phyloP scores from a whole-genome alignment of 176 grass and related monocot species.

The Phoenix dactylifera region DNA sequence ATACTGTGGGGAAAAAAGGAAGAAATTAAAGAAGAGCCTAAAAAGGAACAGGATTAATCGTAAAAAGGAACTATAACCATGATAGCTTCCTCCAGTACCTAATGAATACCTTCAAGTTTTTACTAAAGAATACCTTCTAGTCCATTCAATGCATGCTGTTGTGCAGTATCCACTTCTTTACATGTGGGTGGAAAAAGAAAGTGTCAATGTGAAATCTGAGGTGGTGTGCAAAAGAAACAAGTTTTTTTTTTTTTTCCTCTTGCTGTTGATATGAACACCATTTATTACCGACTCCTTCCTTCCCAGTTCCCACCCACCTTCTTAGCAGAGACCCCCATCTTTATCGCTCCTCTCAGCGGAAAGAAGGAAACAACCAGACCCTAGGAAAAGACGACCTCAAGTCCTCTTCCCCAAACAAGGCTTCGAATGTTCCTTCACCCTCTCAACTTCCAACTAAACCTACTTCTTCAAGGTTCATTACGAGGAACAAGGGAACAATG shows the following conservation, averaged over 20 bases:
- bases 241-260: constrained; percentile 1
- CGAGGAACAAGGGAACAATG: background rate
- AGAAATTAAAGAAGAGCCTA: no score
- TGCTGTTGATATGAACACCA: background rate
- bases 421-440: constrained; percentile 23
- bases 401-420: background rate
- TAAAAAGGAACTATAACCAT: constrained; percentile 6
- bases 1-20: no score
- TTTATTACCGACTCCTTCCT: constrained; percentile 1
- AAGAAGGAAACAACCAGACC: no score
- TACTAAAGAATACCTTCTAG: constrained; percentile 21
- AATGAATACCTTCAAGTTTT: constrained; percentile 24
- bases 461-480: constrained; percentile 8
- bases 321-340: constrained; percentile 8
- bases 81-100: constrained; percentile 23
- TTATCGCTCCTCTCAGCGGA: background rate
- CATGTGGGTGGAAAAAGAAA: background rate
- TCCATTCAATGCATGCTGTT: constrained; percentile 23
- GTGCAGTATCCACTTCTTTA: background rate
- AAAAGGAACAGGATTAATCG: background rate
- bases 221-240: background rate
- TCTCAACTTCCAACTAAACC: no score
- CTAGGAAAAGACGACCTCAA: no score
- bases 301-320: constrained; percentile 4
- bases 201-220: background rate